Base-by-base conservation (phyloP, 306 rosid species). In the Lablab purpureus region DNA sequence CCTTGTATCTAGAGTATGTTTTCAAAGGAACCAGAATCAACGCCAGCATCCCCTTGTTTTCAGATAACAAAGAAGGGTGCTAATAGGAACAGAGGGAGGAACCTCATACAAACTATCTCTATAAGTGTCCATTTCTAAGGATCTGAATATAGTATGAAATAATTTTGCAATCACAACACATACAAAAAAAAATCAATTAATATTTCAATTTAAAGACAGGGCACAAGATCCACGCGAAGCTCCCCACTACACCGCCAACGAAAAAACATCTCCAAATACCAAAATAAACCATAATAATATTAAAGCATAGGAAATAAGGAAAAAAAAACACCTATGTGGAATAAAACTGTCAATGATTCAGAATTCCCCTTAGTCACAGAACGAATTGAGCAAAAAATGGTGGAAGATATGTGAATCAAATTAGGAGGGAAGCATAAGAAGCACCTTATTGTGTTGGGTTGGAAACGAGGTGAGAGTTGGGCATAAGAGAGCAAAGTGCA, bases 391-490 rank as follows among this genome's bases (percentile, higher is more conserved):
- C 50, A 82, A 62, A 11, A 71, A 6, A 70, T n/a, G 58, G 34
- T 66, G 10, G 32, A 32, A 60, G 25, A 22, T 14, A 52, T 2
- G 23, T 32, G 25, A 70, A 76, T 25, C 5, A 32, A 17, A 43
- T 41, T 5, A 64, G 25, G 15, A 21, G 25, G 23, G 64, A 77
- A 67, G 25, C 37, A 59, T 2, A 54, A 21, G 28, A 54, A 58
- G 36, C 19, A 27, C 88, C 88, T 75, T 75, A 9, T 50, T 17
- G 36, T 10, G 45, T 40, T 4, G 37, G 12, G 1, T 10, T 23
- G 40, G 21, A 46, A 37, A 9, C 58, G 30, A 34, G 78, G 67
- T 82, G 69, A 85, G 75, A 49, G 81, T 28, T 1, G 60, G 84
- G 58, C 83, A 73, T 81, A 74, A 66, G 52, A 41, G 2, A 68